Evolutionary conservation across 768 basidiomycete genomes (phyloP).

Genomic region (Hygrocybe punicea): DNA sequence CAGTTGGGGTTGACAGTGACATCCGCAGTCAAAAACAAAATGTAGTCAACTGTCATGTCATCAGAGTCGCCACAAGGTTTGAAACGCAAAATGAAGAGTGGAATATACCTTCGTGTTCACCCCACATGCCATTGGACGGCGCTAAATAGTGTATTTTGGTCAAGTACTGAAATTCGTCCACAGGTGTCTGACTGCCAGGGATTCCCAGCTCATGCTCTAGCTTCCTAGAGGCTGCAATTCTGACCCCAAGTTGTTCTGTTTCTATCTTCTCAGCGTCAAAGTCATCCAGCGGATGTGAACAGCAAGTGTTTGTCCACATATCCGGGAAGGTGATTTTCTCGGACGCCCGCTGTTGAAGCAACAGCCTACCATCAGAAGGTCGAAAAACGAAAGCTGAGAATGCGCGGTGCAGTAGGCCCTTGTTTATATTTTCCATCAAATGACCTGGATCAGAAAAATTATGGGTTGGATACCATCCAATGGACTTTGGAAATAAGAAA

Average conservation of each 20-base stretch:
- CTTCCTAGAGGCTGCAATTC: slow-evolving; percentile 89
- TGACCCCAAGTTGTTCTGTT: slow-evolving; percentile 75
- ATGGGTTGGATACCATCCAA: neutral
- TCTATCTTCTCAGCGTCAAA: slow-evolving; percentile 81
- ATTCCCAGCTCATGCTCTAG: slow-evolving; percentile 97
- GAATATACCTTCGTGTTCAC: slow-evolving; percentile 89
- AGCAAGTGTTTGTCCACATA: slow-evolving; percentile 99
- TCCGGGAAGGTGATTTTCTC: slow-evolving; percentile 99
- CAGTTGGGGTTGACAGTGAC: slow-evolving; percentile 76
- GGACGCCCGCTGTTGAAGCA: slow-evolving; percentile 92
- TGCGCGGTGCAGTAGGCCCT: slow-evolving; percentile 92
- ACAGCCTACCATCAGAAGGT: slow-evolving; percentile 86
- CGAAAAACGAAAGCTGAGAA: slow-evolving; percentile 98
- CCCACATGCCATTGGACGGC: slow-evolving; percentile 89
- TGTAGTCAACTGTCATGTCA: slow-evolving; percentile 85
- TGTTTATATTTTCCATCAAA: slow-evolving; percentile 94
- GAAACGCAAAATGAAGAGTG: neutral
- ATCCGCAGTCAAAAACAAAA: slow-evolving; percentile 88
- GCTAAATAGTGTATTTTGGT: slow-evolving; percentile 98
- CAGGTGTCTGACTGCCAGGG: slow-evolving; percentile 67
- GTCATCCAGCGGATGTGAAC: slow-evolving; percentile 93
- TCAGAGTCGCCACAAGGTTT: neutral
- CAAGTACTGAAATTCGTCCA: slow-evolving; percentile 88
- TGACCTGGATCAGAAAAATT: slow-evolving; percentile 59
- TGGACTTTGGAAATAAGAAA: slow-evolving; percentile 25